A percentile compares a stretch with the other conserved stretches of the same genome.
These are phyloP conservation scores for Canavalia ensiformis DNA, from an alignment of 306 rosid species.

Conservation along the genomic window DNA sequence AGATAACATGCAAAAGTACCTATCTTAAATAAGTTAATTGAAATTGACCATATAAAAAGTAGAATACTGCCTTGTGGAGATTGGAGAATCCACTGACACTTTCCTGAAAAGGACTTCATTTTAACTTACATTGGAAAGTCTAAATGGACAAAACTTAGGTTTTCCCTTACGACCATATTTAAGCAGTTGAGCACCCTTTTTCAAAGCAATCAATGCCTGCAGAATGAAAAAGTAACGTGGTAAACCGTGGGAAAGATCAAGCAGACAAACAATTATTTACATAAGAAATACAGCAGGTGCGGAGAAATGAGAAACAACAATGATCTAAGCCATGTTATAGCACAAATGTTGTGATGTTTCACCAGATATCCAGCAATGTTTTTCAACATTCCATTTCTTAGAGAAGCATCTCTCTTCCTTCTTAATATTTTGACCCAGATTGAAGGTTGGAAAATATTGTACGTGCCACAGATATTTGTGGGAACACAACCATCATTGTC, in stretches of 20 bases:
- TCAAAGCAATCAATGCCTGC: constrained; percentile 90
- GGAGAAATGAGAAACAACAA: constrained; percentile 15
- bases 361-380: background rate
- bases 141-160: constrained; percentile 95
- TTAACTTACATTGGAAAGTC: constrained; percentile 87
- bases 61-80: constrained; percentile 16
- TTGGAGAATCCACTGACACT: constrained; percentile 30
- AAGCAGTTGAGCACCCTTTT: constrained; percentile 94
- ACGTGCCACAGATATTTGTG: constrained; percentile 8
- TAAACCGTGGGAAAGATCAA: constrained; percentile 43
- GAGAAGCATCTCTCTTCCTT: constrained; percentile 5
- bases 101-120: constrained; percentile 36
- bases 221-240: constrained; percentile 39
- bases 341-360: constrained; percentile 31
- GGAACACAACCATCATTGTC: constrained; percentile 24
- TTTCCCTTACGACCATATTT: constrained; percentile 99
- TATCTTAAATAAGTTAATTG: background rate
- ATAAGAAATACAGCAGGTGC: constrained; percentile 16
- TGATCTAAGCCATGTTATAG: constrained; percentile 13
- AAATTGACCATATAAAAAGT: constrained; percentile 28
- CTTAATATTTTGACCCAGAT: constrained; percentile 21
- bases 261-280: background rate
- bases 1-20: constrained; percentile 15
- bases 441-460: constrained; percentile 21
- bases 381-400: constrained; percentile 10